A percentile compares a stretch with the other conserved stretches of the same genome.
Conservation (phyloP, 306 rosid genomes). For the Gynostemma pentaphyllum region DNA sequence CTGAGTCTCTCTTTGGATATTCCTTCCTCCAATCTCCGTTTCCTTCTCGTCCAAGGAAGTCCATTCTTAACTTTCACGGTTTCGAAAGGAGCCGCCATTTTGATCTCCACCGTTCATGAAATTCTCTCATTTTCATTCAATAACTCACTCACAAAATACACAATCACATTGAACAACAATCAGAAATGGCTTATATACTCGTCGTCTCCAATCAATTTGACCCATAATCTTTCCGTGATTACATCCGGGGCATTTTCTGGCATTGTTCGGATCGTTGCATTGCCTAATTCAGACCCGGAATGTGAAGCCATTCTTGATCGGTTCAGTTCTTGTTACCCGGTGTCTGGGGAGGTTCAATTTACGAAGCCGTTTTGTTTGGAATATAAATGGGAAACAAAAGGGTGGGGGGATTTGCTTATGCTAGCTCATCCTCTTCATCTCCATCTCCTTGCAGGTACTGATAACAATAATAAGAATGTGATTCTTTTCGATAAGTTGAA, state of each 20-base stretch:
- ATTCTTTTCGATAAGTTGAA: constrained; percentile 41
- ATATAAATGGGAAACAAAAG: constrained; percentile 68
- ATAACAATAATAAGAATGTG: constrained; percentile 14
- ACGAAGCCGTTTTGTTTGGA: constrained; percentile 48
- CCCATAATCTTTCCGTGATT: constrained; percentile 24
- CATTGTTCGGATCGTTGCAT: constrained; percentile 40
- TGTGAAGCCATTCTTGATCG: constrained; percentile 35
- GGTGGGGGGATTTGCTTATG: constrained; percentile 58
- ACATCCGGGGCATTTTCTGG: constrained; percentile 53
- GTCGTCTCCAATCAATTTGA: constrained; percentile 39
- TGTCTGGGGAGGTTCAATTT: constrained; percentile 47
- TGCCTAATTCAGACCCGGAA: constrained; percentile 26
- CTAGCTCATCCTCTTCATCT: constrained; percentile 86
- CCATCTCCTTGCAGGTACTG: constrained; percentile 27
- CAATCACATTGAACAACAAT: constrained; percentile 46
- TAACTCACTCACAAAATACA: constrained; percentile 33
- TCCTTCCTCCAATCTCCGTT: constrained; percentile 54
- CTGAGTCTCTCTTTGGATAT: constrained; percentile 61
- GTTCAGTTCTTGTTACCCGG: constrained; percentile 55
- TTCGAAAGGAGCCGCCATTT: constrained; percentile 25
- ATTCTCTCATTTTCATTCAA: constrained; percentile 45
- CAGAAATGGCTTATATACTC: constrained; percentile 79
- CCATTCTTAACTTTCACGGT: constrained; percentile 57
- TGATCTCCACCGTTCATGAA: constrained; percentile 52
- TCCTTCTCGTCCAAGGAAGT: constrained; percentile 72